These are phyloP conservation scores for Phytophthora ramorum DNA, from an alignment of 352 stramenopile species.

Conservation along the genomic window DNA sequence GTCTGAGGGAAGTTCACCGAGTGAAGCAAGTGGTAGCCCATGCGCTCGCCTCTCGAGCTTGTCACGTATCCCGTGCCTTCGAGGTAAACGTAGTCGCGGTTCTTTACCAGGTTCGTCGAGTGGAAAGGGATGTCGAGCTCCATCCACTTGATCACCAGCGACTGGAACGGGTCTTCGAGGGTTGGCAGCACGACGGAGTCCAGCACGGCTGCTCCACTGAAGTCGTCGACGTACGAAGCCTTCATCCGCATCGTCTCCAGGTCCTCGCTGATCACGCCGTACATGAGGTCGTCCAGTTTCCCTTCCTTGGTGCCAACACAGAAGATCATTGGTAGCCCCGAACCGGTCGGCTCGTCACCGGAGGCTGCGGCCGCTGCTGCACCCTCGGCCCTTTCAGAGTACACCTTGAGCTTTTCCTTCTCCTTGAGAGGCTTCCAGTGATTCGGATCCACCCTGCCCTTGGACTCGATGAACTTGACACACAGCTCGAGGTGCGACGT, in stretches of 20 bases:
- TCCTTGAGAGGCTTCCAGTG: conserved; percentile 32
- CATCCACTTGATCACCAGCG: conserved; percentile 46
- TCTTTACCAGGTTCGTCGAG: conserved; percentile 35
- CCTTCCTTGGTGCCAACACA: conserved; percentile 29
- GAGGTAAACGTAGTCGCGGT: conserved; percentile 53
- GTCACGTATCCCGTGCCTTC: conserved; percentile 35
- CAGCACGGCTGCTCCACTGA: conserved; percentile 41
- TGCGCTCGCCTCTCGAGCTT: conserved; percentile 25
- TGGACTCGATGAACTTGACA: conserved; percentile 27
- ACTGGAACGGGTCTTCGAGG: conserved; percentile 33
- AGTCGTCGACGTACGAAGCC: conserved; percentile 36
- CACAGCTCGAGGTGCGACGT: conserved; percentile 19
- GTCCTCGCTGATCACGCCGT: conserved; percentile 29
- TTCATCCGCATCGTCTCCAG: conserved; percentile 37
- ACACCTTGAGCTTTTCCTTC: conserved; percentile 26
- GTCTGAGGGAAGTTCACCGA: conserved; percentile 31
- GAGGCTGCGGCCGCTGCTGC: conserved; percentile 1
- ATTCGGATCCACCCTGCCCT: conserved; percentile 23
- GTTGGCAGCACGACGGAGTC: conserved; percentile 38
- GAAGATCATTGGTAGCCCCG: conserved; percentile 21
- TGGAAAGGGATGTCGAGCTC: conserved; percentile 37
- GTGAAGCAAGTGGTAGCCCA: conserved; percentile 37
- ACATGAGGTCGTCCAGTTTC: conserved; percentile 38
- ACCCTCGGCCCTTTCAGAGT: conserved; percentile 12
- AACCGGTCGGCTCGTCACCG: conserved; percentile 4